Percentiles rank a stretch among this genome's conserved stretches.
Evolutionary conservation across 2,329 filamentous ascomycete species (phyloP).

Genomic region (Incumbomyces delicatus): DNA sequence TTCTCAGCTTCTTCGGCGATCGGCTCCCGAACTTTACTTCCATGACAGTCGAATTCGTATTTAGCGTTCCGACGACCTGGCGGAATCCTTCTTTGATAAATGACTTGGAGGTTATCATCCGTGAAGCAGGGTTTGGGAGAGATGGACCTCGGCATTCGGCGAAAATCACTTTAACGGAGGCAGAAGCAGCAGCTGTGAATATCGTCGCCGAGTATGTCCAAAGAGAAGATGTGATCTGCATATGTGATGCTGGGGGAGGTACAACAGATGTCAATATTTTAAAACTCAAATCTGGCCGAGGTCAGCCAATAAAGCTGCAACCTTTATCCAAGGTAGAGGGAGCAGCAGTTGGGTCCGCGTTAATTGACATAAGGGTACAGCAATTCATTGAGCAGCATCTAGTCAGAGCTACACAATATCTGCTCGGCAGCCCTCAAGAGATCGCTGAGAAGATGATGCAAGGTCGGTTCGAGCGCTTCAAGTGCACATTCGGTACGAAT

Average conservation of each 20-base stretch:
- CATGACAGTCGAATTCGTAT: slow-evolving; percentile 30
- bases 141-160: slow-evolving; percentile 28
- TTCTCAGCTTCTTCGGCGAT: slow-evolving; percentile 22
- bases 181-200: slow-evolving; percentile 46
- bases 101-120: slow-evolving; percentile 25
- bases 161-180: slow-evolving; percentile 41
- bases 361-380: slow-evolving; percentile 12
- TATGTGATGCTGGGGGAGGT: slow-evolving; percentile 44
- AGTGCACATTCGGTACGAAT: slow-evolving; percentile 16
- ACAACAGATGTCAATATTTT: slow-evolving; percentile 30
- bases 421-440: slow-evolving; percentile 15
- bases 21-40: slow-evolving; percentile 22
- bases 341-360: not conserved
- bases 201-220: slow-evolving; percentile 30
- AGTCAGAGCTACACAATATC: slow-evolving; percentile 14
- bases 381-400: slow-evolving; percentile 20
- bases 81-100: slow-evolving; percentile 29
- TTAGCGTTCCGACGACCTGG: slow-evolving; percentile 36
- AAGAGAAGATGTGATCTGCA: slow-evolving; percentile 34
- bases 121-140: slow-evolving; percentile 24
- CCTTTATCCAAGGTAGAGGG: slow-evolving; percentile 3
- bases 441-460: slow-evolving; percentile 8
- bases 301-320: slow-evolving; percentile 8
- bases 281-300: slow-evolving; percentile 14
- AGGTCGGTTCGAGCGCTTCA: slow-evolving; percentile 5